Evolutionary conservation across 306 rosid species (phyloP).

Genomic region (Trifolium fragiferum): DNA sequence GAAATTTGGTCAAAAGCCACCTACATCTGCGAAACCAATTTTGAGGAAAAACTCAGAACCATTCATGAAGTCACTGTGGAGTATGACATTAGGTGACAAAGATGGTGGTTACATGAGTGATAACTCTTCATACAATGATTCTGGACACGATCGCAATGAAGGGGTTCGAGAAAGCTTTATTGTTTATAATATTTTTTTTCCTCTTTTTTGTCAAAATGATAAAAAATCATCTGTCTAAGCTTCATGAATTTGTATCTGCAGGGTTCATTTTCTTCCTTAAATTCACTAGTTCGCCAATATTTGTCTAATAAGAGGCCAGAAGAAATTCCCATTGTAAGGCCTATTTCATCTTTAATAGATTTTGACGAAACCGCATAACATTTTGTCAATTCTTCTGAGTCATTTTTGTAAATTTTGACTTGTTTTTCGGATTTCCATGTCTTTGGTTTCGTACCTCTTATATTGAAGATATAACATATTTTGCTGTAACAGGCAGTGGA

Average conservation of each 20-base stretch:
- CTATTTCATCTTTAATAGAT: conserved; percentile 23
- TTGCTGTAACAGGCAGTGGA: conserved; percentile 70
- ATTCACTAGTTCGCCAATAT: conserved; percentile 63
- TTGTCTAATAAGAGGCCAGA: conserved; percentile 73
- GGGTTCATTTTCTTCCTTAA: conserved; percentile 65
- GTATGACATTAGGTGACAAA: conserved; percentile 52
- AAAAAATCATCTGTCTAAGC: conserved; percentile 6
- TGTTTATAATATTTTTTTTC: conserved; percentile 22
- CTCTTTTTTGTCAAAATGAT: conserved; percentile 14
- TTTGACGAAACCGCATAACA: not conserved
- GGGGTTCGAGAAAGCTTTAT: conserved; percentile 60
- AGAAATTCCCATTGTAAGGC: conserved; percentile 82
- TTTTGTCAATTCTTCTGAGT: not conserved
- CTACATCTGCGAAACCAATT: conserved; percentile 50
- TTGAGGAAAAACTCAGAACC: conserved; percentile 73
- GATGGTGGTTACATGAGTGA: conserved; percentile 59
- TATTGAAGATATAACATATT: not conserved
- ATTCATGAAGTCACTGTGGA: conserved; percentile 50
- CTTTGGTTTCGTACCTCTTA: conserved; percentile 11
- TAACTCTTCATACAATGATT: conserved; percentile 48
- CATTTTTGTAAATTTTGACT: not conserved
- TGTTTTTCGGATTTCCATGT: not conserved
- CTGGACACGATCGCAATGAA: conserved; percentile 51
- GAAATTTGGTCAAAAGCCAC: conserved; percentile 66
- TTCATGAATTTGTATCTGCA: conserved; percentile 46